These are phyloP conservation scores for Paspalum notatum DNA, from an alignment of 176 grass and related monocot genomes.

Conservation along the genomic window DNA sequence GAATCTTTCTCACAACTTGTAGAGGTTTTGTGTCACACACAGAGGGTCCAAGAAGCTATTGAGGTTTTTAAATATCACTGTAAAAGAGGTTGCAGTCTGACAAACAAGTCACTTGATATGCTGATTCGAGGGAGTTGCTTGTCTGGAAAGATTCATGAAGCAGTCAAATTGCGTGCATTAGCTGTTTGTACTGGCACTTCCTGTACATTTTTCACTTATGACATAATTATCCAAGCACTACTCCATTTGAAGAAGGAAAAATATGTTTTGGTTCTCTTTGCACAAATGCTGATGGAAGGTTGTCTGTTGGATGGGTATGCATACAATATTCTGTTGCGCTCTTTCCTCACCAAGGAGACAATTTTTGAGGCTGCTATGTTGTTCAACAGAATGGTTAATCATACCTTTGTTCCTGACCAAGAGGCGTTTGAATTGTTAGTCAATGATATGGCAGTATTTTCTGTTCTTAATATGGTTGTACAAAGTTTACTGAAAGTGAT, in stretches of 20 bases:
- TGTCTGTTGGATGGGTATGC: conserved; percentile 41
- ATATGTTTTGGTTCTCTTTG: conserved; percentile 47
- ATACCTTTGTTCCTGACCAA: conserved; percentile 51
- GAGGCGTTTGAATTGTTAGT: conserved; percentile 60
- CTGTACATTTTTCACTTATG: conserved; percentile 46
- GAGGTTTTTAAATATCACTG: conserved; percentile 58
- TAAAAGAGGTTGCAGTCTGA: conserved; percentile 48
- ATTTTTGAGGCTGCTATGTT: conserved; percentile 42
- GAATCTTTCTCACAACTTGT: conserved; percentile 55
- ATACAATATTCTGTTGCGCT: conserved; percentile 49
- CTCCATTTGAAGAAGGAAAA: conserved; percentile 54
- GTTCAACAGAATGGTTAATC: conserved; percentile 67
- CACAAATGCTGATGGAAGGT: conserved; percentile 65
- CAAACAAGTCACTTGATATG: conserved; percentile 37
- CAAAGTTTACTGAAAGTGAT: conserved; percentile 53
- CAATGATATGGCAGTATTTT: conserved; percentile 45
- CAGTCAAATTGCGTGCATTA: conserved; percentile 47
- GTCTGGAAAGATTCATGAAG: conserved; percentile 51
- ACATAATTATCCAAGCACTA: conserved; percentile 51
- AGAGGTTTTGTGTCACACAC: conserved; percentile 53
- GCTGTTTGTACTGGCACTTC: conserved; percentile 50
- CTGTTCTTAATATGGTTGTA: conserved; percentile 52
- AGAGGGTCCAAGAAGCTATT: conserved; percentile 44
- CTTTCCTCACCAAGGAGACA: conserved; percentile 49
- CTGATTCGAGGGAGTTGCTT: conserved; percentile 53